Evolutionary conservation across 2,329 filamentous ascomycete species (phyloP), one percentile per base, ranked within the genome.

Genomic region (Penicillium sp.): DNA sequence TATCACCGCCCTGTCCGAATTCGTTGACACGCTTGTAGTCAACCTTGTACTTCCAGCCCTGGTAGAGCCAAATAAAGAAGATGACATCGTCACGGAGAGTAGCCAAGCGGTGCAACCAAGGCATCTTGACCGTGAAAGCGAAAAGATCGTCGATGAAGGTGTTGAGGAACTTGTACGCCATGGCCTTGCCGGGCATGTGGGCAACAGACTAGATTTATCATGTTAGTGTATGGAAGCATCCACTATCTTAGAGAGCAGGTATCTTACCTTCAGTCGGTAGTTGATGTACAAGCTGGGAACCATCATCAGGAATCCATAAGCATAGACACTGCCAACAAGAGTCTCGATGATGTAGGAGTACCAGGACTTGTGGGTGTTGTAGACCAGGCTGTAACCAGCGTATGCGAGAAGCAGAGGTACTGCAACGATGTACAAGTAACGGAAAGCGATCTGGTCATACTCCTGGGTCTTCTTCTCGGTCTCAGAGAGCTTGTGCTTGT

Each of bases 71-170:
- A 56, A 99, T 82, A 72, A 99, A 99, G 82, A 99, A 99, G 71
- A 99, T 97, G 62, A 99, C 82, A 69, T 99, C 94, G 72, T 99
- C 94, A 57, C 94, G 84, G 60, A 99, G 83, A 0, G 94, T 97
- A 0, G 94, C 92, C 49, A 99, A 81, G 15, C 94, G 86, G 75
- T 99, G 94, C 49, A 99, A 81, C 59, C 92, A 85, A 0, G 94
- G 94, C 94, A 99, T 99, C 79, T 97, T 97, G 80, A 99, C 97
- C 37, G 94, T 99, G 69, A 97, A 99, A 2, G 94, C 94, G 70
- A 99, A 99, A 29, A 99, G 81, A 71, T 99, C 94, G 75, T 99
- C 94, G 73, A 99, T 97, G 74, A 99, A 99, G 5, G 94, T 97
- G 79, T 97, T 97, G 62, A 97, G 80, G 77, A 96, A 96, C 79